Percentiles rank a stretch among this genome's conserved stretches.
Evolutionary conservation across 345 rosid genomes (phyloP).

Genomic region (Eucalyptus camaldulensis): DNA sequence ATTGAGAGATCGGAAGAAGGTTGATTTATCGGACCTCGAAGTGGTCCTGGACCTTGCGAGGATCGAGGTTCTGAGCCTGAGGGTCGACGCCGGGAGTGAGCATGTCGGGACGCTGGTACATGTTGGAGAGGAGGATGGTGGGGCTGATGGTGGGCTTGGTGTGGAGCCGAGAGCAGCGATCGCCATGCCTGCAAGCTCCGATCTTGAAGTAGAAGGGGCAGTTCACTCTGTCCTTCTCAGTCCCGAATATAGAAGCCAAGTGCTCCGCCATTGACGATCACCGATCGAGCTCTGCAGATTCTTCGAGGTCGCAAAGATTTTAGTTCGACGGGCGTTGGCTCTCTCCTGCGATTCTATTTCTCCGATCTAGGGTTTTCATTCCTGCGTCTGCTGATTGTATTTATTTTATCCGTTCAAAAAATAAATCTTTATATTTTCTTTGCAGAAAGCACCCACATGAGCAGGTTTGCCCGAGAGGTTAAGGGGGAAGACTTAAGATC

Average conservation of each 20-base stretch:
- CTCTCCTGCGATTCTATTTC: neutral
- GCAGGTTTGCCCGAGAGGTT: conserved; percentile 95
- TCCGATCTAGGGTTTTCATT: neutral
- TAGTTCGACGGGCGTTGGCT: neutral
- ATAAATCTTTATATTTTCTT: neutral
- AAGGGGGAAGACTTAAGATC: conserved; percentile 94
- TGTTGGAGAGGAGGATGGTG: conserved; percentile 44
- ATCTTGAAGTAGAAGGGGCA: conserved; percentile 56
- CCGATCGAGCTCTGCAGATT: neutral
- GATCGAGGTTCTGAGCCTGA: conserved; percentile 28
- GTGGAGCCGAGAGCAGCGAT: conserved; percentile 57
- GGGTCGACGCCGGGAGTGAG: conserved; percentile 36
- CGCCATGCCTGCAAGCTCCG: conserved; percentile 53
- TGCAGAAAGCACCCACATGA: accelerated
- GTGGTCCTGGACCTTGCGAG: conserved; percentile 44
- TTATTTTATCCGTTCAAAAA: neutral
- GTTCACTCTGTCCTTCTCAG: conserved; percentile 57
- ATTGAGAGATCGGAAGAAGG: neutral
- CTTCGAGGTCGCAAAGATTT: neutral
- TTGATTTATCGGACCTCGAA: conserved; percentile 10
- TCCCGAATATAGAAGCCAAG: conserved; percentile 48
- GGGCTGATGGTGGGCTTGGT: conserved; percentile 51
- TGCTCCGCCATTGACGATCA: conserved; percentile 31
- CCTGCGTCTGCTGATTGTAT: neutral
- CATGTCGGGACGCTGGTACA: conserved; percentile 59